Base-by-base conservation (phyloP, 306 rosid species). In the Cercis canadensis region DNA sequence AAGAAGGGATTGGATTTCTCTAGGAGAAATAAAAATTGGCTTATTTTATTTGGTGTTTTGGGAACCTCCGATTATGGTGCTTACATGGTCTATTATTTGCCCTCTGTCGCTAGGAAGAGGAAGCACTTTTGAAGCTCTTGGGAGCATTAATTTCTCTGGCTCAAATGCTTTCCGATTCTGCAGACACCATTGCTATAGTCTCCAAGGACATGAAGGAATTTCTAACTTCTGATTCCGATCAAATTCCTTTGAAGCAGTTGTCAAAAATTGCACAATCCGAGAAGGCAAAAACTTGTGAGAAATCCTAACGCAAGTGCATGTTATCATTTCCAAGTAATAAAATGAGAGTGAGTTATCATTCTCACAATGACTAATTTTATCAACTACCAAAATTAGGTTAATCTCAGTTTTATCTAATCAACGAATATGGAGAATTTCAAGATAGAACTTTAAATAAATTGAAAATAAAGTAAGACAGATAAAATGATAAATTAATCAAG, bases 221-320 rank as follows among this genome's bases (percentile, higher is more conserved):
- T 71, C 78, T 94, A 5, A 57, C 15, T 1, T 94, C 97, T 2
- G 89, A 89, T 74, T 89, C 92, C 0, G 95, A 94, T 13, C 79
- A 87, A 81, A 83, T 94, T 46, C 98, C 98, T 53, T 57, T 94
- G 83, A 86, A 73, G 72, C 98, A 94, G 47, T 67, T 94, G 64
- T 91, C 90, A 1, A 94, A 90, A 79, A 69, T 94, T 16, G 89
- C 87, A 0, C 70, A 75, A 6, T 94, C 98, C 6, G 55, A 86
- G 7, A 97, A 90, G 62, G n/a, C n/a, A n/a, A n/a, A n/a, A n/a
- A n/a, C n/a, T n/a, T n/a, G n/a, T n/a, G n/a, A n/a, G n/a, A n/a
- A n/a, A n/a, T n/a, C n/a, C n/a, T n/a, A n/a, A n/a, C n/a, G n/a
- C n/a, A n/a, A n/a, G n/a, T n/a, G n/a, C n/a, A n/a, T n/a, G n/a